Conservation (phyloP, 805 yeast genomes). For the Suhomyces emberorum region DNA sequence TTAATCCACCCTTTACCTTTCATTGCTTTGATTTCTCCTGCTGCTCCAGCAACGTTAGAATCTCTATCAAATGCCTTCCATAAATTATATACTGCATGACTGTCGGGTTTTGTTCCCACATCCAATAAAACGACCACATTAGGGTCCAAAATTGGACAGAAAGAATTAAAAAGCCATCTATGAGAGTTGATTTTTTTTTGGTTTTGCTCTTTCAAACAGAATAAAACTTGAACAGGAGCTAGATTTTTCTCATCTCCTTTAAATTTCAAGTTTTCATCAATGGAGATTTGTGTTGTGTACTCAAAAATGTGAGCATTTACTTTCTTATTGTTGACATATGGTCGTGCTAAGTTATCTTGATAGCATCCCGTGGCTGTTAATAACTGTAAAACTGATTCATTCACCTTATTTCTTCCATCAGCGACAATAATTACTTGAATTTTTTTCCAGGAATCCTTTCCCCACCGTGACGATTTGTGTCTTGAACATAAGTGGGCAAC, state of each 20-base stretch:
- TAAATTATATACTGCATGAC: conserved; percentile 80
- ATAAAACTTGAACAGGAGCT: conserved; percentile 91
- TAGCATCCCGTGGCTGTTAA: conserved; percentile 94
- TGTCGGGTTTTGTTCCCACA: conserved; percentile 97
- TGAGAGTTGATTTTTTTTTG: conserved; percentile 95
- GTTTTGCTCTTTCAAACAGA: conserved; percentile 89
- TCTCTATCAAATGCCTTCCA: conserved; percentile 98
- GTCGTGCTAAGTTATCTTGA: conserved; percentile 96
- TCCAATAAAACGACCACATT: conserved; percentile 85
- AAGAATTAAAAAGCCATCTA: conserved; percentile 94
- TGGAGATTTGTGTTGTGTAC: conserved; percentile 91
- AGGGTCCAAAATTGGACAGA: conserved; percentile 89
- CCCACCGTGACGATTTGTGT: conserved; percentile 85
- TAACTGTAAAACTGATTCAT: conserved; percentile 79
- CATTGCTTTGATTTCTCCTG: conserved; percentile 96
- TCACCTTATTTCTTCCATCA: conserved; percentile 90
- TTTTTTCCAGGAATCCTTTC: conserved; percentile 95
- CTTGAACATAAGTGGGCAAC: conserved; percentile 84
- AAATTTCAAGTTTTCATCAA: conserved; percentile 84
- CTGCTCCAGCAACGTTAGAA: conserved; percentile 97
- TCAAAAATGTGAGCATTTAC: conserved; percentile 95
- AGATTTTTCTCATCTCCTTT: conserved; percentile 86
- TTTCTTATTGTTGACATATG: conserved; percentile 84
- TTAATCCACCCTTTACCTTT: conserved; percentile 85
- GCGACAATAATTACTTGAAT: conserved; percentile 87